phyloP scores from a whole-genome alignment of 1,284 basidiomycete species.

The Grifola frondosa region DNA sequence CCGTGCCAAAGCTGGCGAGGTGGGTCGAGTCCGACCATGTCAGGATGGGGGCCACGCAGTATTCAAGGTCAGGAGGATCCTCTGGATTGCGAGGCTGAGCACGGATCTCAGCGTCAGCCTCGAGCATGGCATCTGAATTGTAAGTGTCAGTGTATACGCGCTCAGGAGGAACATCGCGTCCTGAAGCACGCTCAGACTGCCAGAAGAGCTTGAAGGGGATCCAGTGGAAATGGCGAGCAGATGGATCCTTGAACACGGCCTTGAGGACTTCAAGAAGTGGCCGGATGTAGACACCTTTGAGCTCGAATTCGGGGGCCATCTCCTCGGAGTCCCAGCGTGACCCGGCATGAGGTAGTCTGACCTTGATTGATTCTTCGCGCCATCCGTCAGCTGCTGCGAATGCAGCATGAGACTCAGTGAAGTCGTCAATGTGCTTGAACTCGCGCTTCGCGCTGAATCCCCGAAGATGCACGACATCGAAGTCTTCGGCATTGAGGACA shows the following conservation, averaged over 20 bases:
- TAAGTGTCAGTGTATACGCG: constrained; percentile 15
- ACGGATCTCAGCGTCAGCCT: constrained; percentile 11
- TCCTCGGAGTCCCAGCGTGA: constrained; percentile 16
- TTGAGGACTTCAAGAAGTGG: constrained; percentile 9
- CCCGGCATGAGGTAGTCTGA: constrained; percentile 21
- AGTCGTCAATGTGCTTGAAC: constrained; percentile 13
- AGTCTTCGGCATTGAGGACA: constrained; percentile 24
- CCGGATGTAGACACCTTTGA: constrained; percentile 22
- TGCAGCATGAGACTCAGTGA: not conserved
- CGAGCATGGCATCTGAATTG: constrained; percentile 14
- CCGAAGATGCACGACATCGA: constrained; percentile 17
- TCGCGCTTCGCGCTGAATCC: constrained; percentile 16
- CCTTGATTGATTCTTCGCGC: constrained; percentile 17
- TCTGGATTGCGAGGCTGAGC: constrained; percentile 1
- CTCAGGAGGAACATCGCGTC: not conserved
- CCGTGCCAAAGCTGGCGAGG: constrained; percentile 17
- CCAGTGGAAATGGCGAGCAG: not conserved
- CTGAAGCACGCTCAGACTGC: not conserved
- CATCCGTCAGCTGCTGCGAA: constrained; percentile 22
- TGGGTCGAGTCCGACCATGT: constrained; percentile 21
- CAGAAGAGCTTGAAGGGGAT: constrained; percentile 1
- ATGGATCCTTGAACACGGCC: not conserved
- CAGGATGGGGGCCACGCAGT: constrained; percentile 13
- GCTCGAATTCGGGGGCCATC: constrained; percentile 22
- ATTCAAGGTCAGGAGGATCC: constrained; percentile 10